A percentile compares a stretch with the other conserved stretches of the same genome.
phyloP scores from a whole-genome alignment of 805 yeast genomes.

The Naumovozyma dairenensis region DNA sequence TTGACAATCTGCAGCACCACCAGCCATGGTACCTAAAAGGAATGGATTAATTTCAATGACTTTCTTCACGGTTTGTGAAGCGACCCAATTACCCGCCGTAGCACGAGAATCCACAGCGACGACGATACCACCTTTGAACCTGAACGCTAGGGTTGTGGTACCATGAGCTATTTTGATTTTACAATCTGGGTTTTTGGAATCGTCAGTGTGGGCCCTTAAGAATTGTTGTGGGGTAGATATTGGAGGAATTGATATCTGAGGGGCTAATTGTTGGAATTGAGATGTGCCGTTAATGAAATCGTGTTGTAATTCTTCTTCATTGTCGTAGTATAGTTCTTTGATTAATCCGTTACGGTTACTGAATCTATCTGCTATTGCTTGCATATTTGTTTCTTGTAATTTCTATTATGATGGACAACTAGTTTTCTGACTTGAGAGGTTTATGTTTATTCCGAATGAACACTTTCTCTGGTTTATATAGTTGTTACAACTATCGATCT shows the following conservation, averaged over 20 bases:
- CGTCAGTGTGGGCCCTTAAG: constrained; percentile 96
- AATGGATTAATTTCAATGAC: constrained; percentile 95
- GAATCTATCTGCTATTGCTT: constrained; percentile 27
- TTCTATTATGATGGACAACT: too few species aligned
- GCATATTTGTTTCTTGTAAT: constrained; percentile 16
- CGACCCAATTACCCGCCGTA: constrained; percentile 96
- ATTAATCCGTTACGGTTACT: constrained; percentile 15
- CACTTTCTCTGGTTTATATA: background rate
- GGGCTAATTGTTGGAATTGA: constrained; percentile 33
- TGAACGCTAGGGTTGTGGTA: constrained; percentile 94
- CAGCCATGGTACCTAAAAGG: constrained; percentile 95
- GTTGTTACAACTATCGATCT: too few species aligned
- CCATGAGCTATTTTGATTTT: constrained; percentile 96
- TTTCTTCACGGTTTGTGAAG: constrained; percentile 94
- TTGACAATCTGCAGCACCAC: constrained; percentile 99
- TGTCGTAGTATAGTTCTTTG: constrained; percentile 22
- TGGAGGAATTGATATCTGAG: constrained; percentile 67
- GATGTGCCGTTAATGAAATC: constrained; percentile 29
- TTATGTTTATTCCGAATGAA: background rate
- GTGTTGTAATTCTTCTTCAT: constrained; percentile 25
- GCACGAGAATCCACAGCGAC: constrained; percentile 99
- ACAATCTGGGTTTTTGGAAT: constrained; percentile 84
- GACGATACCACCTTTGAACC: constrained; percentile 89
- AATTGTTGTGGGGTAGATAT: constrained; percentile 84
- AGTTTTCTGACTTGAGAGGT: background rate